Base-by-base conservation (phyloP, 2,329 filamentous ascomycete genomes). In the Ramularia collo-cygni region DNA sequence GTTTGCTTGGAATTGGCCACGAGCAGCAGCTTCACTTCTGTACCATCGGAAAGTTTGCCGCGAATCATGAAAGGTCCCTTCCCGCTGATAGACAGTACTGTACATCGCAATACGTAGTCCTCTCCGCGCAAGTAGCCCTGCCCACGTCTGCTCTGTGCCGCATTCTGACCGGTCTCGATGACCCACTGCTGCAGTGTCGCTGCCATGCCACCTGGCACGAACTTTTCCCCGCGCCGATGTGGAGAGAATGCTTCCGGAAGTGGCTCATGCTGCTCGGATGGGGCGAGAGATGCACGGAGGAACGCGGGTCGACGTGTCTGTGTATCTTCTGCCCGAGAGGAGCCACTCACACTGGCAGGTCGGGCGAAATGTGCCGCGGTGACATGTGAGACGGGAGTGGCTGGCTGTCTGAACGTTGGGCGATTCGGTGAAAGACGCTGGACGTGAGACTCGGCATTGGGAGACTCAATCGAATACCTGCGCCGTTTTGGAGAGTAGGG, bases 171-270 rank as follows among this genome's bases (percentile, higher is more conserved):
- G 3, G 56, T 47, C 37, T 73, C 70, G 12, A 76, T 56, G 9
- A 77, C 59, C 72, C 72, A 76, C 12, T 63, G 59, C 35, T 71
- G 64, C 19, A 75, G 54, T 34, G 65, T 68, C 1, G 65, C 62
- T 3, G 74, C 74, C 38, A 74, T 57, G 2, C 73, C 74, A 3
- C 65, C 64, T 1, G 66, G 57, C 0, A 73, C 32, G 46, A 71
- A 76, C 48, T 69, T 70, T 45, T 71, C 64, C 0, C 64, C 66
- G 43, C 66, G 67, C 17, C 71, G 63, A 33, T 70, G 68, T 1
- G 74, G 74, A 1, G 72, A 75, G 55, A 77, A 77, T 28, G 68
- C 64, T 28, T 74, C 69, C 1, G 73, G 72, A 0, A 72, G 57
- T 0, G 70, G 69, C 4, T 58, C 57, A 10, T 46, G 33, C 9